Conservation (phyloP, 495 filamentous ascomycete species). For the Lasiosphaeria hispida region DNA sequence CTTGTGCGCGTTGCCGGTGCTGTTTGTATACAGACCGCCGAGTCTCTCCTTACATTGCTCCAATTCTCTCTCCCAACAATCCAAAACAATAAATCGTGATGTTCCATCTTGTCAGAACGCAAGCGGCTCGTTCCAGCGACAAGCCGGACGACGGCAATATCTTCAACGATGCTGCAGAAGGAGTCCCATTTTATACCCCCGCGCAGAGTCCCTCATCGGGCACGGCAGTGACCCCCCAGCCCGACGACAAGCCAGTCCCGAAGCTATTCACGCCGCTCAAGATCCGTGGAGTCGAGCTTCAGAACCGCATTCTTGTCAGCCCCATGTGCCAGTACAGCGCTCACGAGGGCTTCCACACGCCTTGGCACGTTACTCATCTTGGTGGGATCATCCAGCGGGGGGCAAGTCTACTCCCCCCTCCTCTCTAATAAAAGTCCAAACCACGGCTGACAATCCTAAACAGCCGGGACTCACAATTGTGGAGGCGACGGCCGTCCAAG, state of each 20-base stretch:
- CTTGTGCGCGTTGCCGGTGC: too few species aligned
- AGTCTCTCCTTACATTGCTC: too few species aligned
- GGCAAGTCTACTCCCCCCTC: constrained; percentile 18
- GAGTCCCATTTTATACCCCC: constrained; percentile 59
- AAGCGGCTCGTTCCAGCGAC: constrained; percentile 27
- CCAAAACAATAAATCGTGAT: constrained; percentile 1
- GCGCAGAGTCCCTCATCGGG: constrained; percentile 54
- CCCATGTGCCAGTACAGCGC: constrained; percentile 73
- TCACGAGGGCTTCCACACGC: constrained; percentile 64
- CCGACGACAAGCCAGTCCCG: constrained; percentile 41
- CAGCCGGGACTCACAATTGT: constrained; percentile 56
- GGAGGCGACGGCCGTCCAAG: constrained; percentile 65
- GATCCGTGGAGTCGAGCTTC: constrained; percentile 65
- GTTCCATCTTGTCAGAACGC: not conserved
- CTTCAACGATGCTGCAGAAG: constrained; percentile 11
- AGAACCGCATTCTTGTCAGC: constrained; percentile 64
- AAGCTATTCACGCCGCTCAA: constrained; percentile 64
- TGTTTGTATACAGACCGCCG: too few species aligned
- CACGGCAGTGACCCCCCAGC: constrained; percentile 43
- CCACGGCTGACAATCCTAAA: not conserved
- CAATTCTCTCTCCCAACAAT: not conserved
- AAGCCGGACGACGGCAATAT: constrained; percentile 15
- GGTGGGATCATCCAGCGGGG: constrained; percentile 64
- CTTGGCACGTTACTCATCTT: constrained; percentile 66
- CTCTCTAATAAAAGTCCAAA: too few species aligned